Evolutionary conservation across 768 basidiomycete species (phyloP).

Genomic region (Leucosporidium scottii): DNA sequence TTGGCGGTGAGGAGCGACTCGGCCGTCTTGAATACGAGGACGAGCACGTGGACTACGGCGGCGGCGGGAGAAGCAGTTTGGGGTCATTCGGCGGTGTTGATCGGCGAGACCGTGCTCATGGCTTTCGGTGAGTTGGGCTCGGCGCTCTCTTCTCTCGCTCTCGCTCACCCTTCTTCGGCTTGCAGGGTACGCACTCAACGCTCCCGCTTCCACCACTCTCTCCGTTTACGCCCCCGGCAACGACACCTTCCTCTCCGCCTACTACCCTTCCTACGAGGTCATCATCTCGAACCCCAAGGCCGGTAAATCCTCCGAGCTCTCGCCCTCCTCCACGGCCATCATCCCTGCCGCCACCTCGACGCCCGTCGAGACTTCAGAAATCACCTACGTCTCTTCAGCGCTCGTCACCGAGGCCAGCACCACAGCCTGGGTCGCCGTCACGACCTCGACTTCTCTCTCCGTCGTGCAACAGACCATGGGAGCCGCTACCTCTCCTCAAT

Average conservation of each 20-base stretch:
- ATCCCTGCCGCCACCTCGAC: not conserved
- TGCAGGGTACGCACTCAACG: slow-evolving; percentile 1
- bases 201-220: not conserved
- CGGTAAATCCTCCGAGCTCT: not conserved
- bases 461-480: too few species aligned
- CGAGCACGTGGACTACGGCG: slow-evolving; percentile 1
- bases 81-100: slow-evolving; percentile 10
- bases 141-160: too few species aligned
- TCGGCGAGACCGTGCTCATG: slow-evolving; percentile 21
- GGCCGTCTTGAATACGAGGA: slow-evolving; percentile 11
- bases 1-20: slow-evolving; percentile 1
- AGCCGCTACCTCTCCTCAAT: too few species aligned
- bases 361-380: not conserved
- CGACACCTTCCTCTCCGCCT: slow-evolving; percentile 23
- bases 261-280: slow-evolving; percentile 17
- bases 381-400: not conserved
- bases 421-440: not conserved
- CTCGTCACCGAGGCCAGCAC: not conserved
- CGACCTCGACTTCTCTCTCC: not conserved
- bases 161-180: not conserved
- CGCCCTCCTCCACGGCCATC: not conserved
- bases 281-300: slow-evolving; percentile 23
- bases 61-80: slow-evolving; percentile 1
- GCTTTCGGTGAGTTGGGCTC: slow-evolving; percentile 17
- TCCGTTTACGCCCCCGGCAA: slow-evolving; percentile 16